Conservation (phyloP, 371 early-diverging fungal genomes). For the Nematocida displodere region DNA sequence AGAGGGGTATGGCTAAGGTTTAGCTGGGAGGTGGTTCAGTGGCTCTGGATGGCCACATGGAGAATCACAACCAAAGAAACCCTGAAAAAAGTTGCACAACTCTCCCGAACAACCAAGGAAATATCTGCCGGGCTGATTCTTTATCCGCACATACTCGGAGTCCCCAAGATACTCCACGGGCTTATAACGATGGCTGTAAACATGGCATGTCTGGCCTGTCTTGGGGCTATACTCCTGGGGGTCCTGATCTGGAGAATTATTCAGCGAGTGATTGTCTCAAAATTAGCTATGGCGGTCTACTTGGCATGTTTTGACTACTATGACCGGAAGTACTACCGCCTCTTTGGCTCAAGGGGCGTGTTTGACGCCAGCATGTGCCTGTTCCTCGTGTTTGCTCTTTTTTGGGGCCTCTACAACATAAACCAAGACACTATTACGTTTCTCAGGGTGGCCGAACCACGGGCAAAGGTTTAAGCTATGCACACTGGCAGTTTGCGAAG, state of each 20-base stretch:
- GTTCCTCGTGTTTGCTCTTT: constrained; percentile 11
- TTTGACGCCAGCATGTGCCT: constrained; percentile 6
- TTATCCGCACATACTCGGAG: no score
- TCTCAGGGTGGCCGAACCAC: not conserved
- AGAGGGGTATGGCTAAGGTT: no score
- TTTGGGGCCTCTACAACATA: constrained; percentile 6
- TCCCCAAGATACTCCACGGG: no score
- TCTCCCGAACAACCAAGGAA: no score
- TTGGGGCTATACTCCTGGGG: not conserved
- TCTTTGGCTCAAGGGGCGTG: constrained; percentile 5
- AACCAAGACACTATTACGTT: constrained; percentile 17
- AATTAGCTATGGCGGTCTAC: constrained; percentile 23
- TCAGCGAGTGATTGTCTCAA: constrained; percentile 1
- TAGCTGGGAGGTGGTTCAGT: no score
- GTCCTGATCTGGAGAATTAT: not conserved
- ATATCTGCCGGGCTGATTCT: no score
- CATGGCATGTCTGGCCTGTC: no score
- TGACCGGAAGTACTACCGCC: constrained; percentile 6
- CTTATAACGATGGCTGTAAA: no score
- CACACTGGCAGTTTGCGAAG: no score
- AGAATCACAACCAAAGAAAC: no score
- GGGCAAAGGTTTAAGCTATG: not conserved
- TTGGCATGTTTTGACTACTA: constrained; percentile 30
- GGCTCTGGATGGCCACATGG: no score
- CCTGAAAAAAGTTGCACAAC: no score